Conservation (phyloP, 345 rosid species). For the Triadica sebifera region DNA sequence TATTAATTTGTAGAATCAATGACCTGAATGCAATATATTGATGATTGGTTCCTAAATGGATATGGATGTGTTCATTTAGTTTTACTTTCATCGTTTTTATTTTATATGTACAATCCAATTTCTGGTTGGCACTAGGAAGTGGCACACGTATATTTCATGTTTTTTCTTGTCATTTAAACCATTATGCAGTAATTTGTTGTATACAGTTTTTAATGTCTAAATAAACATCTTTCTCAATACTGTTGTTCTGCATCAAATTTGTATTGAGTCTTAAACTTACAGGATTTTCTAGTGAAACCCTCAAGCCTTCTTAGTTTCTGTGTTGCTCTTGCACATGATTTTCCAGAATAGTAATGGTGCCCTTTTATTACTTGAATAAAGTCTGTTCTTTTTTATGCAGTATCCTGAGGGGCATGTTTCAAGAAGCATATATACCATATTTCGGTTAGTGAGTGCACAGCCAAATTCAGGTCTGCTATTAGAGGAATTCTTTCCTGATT, state of each 20-base stretch:
- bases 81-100: neutral
- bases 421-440: conserved; percentile 81
- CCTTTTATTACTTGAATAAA: conserved; percentile 7
- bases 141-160: too few relatives aligned
- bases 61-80: neutral
- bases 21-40: too few relatives aligned
- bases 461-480: conserved; percentile 39
- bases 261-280: neutral
- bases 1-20: too few relatives aligned
- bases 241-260: neutral
- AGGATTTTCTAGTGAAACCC: neutral
- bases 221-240: neutral
- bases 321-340: neutral
- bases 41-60: too few relatives aligned
- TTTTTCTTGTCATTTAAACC: too few relatives aligned
- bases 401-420: conserved; percentile 97
- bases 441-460: conserved; percentile 51
- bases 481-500: conserved; percentile 68
- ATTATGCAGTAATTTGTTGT: too few relatives aligned
- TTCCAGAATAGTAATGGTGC: conserved; percentile 16
- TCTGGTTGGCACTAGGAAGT: neutral
- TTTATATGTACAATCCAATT: neutral
- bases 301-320: neutral
- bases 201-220: neutral
- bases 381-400: conserved; percentile 36